Percentiles rank a stretch among this genome's conserved stretches.
Evolutionary conservation across 2,329 filamentous ascomycete species (phyloP).

Genomic region (Penicillium sp.): DNA sequence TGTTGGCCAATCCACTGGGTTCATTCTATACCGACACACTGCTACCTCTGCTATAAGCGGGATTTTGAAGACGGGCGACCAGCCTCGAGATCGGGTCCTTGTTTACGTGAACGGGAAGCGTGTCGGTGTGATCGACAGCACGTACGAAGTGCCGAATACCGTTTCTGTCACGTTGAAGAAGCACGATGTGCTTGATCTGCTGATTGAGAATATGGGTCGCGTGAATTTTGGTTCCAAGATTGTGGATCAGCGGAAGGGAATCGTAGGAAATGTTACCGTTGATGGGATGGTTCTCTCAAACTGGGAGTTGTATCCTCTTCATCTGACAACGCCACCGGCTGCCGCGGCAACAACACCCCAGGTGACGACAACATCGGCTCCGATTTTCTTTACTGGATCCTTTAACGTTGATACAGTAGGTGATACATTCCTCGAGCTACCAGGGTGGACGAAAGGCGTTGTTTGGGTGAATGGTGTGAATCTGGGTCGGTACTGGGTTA

Average conservation of each 20-base stretch:
- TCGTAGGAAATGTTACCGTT: constrained; percentile 45
- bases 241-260: constrained; percentile 50
- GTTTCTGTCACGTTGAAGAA: constrained; percentile 39
- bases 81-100: constrained; percentile 48
- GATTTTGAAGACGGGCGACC: constrained; percentile 43
- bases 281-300: constrained; percentile 31
- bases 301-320: constrained; percentile 46
- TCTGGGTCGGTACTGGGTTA: constrained; percentile 49
- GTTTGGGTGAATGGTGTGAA: constrained; percentile 51
- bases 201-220: constrained; percentile 55
- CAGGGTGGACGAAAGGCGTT: constrained; percentile 45
- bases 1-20: constrained; percentile 47
- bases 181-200: constrained; percentile 8
- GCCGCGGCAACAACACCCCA: background rate
- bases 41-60: constrained; percentile 35
- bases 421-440: constrained; percentile 44
- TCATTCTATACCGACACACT: constrained; percentile 43
- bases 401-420: constrained; percentile 6
- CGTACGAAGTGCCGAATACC: constrained; percentile 41
- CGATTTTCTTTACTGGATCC: constrained; percentile 18
- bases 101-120: constrained; percentile 48
- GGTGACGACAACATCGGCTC: constrained; percentile 2
- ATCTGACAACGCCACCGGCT: constrained; percentile 30
- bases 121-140: constrained; percentile 50
- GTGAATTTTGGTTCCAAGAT: constrained; percentile 48